Evolutionary conservation across 306 rosid genomes (phyloP).

Genomic region (Pachyrhizus erosus): DNA sequence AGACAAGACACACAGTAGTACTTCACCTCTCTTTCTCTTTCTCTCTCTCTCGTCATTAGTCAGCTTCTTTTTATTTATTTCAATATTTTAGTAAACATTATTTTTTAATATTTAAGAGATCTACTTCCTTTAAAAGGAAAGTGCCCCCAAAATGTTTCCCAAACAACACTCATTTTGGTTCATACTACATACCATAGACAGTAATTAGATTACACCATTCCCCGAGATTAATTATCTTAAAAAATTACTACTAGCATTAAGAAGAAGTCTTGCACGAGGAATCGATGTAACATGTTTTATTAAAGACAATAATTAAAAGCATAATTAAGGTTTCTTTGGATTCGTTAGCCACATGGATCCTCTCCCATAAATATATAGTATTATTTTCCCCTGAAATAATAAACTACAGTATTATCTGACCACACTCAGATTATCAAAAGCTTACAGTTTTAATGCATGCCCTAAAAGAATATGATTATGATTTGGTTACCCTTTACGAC

Average conservation of each 20-base stretch:
- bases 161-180: not conserved
- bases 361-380: not conserved
- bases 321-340: slow-evolving; percentile 38
- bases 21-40: not conserved
- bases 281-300: slow-evolving; percentile 21
- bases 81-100: not conserved
- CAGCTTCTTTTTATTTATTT: slow-evolving; percentile 1
- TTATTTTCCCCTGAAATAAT: not conserved
- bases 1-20: slow-evolving; percentile 40
- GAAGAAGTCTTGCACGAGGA: not conserved
- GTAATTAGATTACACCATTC: not conserved
- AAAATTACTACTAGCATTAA: slow-evolving; percentile 1
- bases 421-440: slow-evolving; percentile 25
- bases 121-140: slow-evolving; percentile 66
- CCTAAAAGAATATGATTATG: not conserved
- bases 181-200: not conserved
- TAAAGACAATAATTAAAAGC: slow-evolving; percentile 36
- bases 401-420: not conserved
- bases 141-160: slow-evolving; percentile 1
- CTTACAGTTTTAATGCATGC: not conserved
- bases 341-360: slow-evolving; percentile 26
- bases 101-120: not conserved
- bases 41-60: slow-evolving; percentile 5
- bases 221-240: not conserved
- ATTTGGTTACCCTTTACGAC: slow-evolving; percentile 12